These are phyloP conservation scores for Penicillium samsonianum DNA, from an alignment of 495 filamentous ascomycete genomes.

Conservation along the genomic window DNA sequence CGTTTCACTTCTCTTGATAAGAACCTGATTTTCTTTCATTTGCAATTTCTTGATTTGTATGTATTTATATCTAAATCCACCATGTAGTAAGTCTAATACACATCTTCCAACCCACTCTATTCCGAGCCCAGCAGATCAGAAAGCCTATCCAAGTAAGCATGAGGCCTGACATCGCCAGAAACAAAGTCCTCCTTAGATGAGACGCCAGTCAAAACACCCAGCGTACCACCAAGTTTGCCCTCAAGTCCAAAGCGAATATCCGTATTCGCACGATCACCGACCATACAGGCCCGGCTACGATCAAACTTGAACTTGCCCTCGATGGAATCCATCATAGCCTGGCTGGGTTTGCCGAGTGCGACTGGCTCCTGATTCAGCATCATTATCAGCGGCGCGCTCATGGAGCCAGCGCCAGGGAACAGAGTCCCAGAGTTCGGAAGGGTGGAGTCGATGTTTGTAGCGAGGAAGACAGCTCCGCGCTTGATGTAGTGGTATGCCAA, in stretches of 20 bases:
- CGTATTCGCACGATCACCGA: constrained; percentile 91
- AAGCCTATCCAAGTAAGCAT: constrained; percentile 78
- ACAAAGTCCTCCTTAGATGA: constrained; percentile 78
- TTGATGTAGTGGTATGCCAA: constrained; percentile 82
- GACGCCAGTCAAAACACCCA: constrained; percentile 91
- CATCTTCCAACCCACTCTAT: background rate
- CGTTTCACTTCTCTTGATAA: no score
- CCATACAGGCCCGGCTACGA: constrained; percentile 85
- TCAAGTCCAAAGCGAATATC: constrained; percentile 96
- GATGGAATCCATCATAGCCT: constrained; percentile 99
- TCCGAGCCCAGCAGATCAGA: constrained; percentile 63
- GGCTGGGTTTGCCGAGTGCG: constrained; percentile 88
- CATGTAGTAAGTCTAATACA: background rate
- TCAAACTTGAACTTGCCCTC: constrained; percentile 94
- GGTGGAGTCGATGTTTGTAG: constrained; percentile 89
- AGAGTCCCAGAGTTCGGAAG: constrained; percentile 76
- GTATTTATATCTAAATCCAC: background rate
- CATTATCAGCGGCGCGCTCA: constrained; percentile 74
- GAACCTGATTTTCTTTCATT: no score
- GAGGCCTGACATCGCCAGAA: constrained; percentile 67
- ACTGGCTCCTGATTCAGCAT: constrained; percentile 71
- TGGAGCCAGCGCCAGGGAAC: constrained; percentile 89
- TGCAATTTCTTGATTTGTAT: background rate
- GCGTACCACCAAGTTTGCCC: constrained; percentile 84
- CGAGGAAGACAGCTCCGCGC: constrained; percentile 83